Conservation (phyloP, 75 land plant species). For the Picea glauca region DNA sequence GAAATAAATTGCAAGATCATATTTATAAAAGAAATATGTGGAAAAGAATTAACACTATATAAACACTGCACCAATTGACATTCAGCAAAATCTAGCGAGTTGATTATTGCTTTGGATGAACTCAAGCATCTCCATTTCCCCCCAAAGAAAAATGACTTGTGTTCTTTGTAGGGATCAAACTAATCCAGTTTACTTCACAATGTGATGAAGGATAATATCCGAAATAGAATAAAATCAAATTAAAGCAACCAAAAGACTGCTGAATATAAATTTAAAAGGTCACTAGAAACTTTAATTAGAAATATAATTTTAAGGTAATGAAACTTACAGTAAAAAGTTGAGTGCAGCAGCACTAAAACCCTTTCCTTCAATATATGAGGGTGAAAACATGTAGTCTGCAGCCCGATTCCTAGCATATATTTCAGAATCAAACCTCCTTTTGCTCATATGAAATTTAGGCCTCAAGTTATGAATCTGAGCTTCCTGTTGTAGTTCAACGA, state of each 20-base stretch:
- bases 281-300: neutral
- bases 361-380: slow-evolving; percentile 41
- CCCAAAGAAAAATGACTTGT: neutral
- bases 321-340: slow-evolving; percentile 41
- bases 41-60: neutral
- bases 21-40: neutral
- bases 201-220: neutral
- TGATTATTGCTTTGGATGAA: neutral
- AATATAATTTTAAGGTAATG: neutral
- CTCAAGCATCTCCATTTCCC: neutral
- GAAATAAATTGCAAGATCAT: neutral
- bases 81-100: neutral
- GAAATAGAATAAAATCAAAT: neutral
- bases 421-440: slow-evolving; percentile 16
- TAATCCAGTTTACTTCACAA: neutral
- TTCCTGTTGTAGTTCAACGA: slow-evolving; percentile 48
- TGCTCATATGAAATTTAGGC: slow-evolving; percentile 24
- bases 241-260: neutral
- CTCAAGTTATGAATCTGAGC: slow-evolving; percentile 33
- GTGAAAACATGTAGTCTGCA: slow-evolving; percentile 39
- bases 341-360: slow-evolving; percentile 33
- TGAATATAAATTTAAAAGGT: neutral
- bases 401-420: slow-evolving; percentile 29
- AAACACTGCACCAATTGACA: neutral
- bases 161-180: neutral